Percentiles rank a stretch among this genome's conserved stretches.
phyloP scores from a whole-genome alignment of 2,329 filamentous ascomycete genomes.

The Byssothecium circinans region DNA sequence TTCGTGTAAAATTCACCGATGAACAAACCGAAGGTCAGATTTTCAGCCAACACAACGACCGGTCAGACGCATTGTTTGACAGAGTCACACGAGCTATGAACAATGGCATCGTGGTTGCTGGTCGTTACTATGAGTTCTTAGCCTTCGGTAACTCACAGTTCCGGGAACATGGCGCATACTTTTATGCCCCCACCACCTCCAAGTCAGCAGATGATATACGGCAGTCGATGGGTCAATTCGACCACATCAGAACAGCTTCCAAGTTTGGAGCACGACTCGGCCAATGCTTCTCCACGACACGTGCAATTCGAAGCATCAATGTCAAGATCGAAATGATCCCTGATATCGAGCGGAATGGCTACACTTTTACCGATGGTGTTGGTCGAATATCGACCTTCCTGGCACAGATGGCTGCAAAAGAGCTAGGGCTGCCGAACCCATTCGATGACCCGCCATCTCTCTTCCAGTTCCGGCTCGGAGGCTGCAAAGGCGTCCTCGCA shows the following conservation, averaged over 20 bases:
- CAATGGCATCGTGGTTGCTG: conserved; percentile 81
- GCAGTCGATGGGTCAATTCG: conserved; percentile 82
- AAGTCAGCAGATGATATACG: conserved; percentile 77
- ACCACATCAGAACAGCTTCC: conserved; percentile 78
- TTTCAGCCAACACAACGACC: conserved; percentile 31
- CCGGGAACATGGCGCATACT: conserved; percentile 87
- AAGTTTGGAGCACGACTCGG: conserved; percentile 88
- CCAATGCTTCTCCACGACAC: conserved; percentile 93
- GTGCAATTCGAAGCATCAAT: conserved; percentile 67
- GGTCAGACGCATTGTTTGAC: conserved; percentile 65
- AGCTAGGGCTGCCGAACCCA: conserved; percentile 64
- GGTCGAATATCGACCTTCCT: conserved; percentile 85
- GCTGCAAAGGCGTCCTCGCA: conserved; percentile 85
- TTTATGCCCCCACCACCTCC: conserved; percentile 74
- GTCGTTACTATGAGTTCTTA: conserved; percentile 82
- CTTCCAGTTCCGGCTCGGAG: conserved; percentile 89
- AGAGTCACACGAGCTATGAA: conserved; percentile 71
- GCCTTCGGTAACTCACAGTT: conserved; percentile 96
- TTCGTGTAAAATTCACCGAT: conserved; percentile 87
- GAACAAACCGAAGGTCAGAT: conserved; percentile 61
- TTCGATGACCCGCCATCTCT: conserved; percentile 68
- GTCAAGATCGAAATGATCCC: conserved; percentile 61
- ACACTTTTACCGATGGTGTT: conserved; percentile 86
- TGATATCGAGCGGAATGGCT: conserved; percentile 70
- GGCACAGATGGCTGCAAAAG: conserved; percentile 70